Evolutionary conservation across 208 protist genomes (phyloP), one percentile per base, ranked within the genome.

Genomic region (Trypanosoma theileri): DNA sequence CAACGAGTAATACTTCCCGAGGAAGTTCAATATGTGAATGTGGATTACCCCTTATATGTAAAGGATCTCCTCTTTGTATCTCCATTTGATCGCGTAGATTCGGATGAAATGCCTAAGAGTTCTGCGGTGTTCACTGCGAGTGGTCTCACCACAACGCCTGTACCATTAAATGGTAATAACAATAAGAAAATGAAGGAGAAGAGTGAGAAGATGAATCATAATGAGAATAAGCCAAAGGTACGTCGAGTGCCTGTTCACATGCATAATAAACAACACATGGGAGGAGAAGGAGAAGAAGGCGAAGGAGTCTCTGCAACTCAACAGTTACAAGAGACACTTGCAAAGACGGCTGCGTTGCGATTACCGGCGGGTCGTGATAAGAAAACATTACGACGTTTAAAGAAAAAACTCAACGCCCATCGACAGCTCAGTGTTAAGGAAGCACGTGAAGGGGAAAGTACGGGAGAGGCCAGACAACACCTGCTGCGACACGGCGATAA

Each of bases 1-100:
- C 42, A 74, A 53, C 79, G 69, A 7, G 72, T 87, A 40, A 42
- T 65, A 17, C 77, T 89, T 71, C 78, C 78, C 19, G 64, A 66
- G 19, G 48, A 68, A 9, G 57, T 80, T 41, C 40, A 56, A 2
- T 82, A 73, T 52, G 51, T 72, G 16, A n/a, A 58, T 53, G 42
- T 64, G 19, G 19, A 50, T 10, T 77, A 77, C 50, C 76, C 76
- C 12, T n/a, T 35, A 16, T 64, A 77, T 44, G 67, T 71, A 45
- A 65, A 64, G 50, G 54, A 67, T 42, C 51, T 77, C 52, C 60
- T 51, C 52, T 82, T 82, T 55, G n/a, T 56, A 1, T 59, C 66
- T 1, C 59, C 65, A 0, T 86, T 65, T 42, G 50, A 66, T 57
- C 63, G 4, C 50, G 14, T 55, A n/a, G 57, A 26, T 35, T 6